A percentile compares a stretch with the other conserved stretches of the same genome.
These are phyloP conservation scores for Cercospora brassicicola DNA, from an alignment of 2,329 filamentous ascomycete species.

Conservation along the genomic window DNA sequence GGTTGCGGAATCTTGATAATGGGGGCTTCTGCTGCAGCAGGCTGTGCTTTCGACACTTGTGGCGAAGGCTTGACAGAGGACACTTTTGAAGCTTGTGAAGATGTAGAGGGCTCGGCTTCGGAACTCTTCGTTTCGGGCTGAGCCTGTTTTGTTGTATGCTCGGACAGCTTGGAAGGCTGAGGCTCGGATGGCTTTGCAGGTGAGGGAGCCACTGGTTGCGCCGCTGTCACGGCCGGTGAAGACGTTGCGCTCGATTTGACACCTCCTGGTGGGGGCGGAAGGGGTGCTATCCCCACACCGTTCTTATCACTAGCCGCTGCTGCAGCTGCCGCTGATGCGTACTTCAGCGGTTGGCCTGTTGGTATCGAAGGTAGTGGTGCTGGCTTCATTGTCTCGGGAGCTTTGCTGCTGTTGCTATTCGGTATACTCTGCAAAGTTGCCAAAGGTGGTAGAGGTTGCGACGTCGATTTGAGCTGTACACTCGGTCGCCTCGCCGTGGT, in stretches of 20 bases:
- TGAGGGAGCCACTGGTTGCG: slow-evolving; percentile 48
- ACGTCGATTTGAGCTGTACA: slow-evolving; percentile 76
- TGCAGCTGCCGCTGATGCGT: slow-evolving; percentile 91
- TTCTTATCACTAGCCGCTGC: slow-evolving; percentile 89
- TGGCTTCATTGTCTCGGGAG: slow-evolving; percentile 79
- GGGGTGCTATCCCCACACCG: slow-evolving; percentile 82
- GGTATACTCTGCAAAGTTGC: slow-evolving; percentile 81
- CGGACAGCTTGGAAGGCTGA: slow-evolving; percentile 29
- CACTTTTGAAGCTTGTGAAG: slow-evolving; percentile 26
- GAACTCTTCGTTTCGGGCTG: slow-evolving; percentile 32
- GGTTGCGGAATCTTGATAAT: slow-evolving; percentile 31
- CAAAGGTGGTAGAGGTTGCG: slow-evolving; percentile 74
- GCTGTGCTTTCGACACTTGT: slow-evolving; percentile 43
- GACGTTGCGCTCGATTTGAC: slow-evolving; percentile 58
- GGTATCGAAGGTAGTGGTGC: slow-evolving; percentile 80
- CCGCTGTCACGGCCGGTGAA: slow-evolving; percentile 48
- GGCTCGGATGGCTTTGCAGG: slow-evolving; percentile 38
- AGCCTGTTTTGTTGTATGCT: slow-evolving; percentile 32
- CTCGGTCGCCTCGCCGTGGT: slow-evolving; percentile 70
- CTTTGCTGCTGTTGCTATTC: slow-evolving; percentile 60
- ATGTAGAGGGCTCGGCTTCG: slow-evolving; percentile 21
- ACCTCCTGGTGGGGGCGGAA: slow-evolving; percentile 81
- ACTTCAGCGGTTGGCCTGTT: slow-evolving; percentile 88
- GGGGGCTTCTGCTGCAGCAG: slow-evolving; percentile 23
- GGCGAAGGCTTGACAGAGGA: slow-evolving; percentile 38